Evolutionary conservation across 2,329 filamentous ascomycete genomes (phyloP).

Genomic region (Aureobasidium sp.): DNA sequence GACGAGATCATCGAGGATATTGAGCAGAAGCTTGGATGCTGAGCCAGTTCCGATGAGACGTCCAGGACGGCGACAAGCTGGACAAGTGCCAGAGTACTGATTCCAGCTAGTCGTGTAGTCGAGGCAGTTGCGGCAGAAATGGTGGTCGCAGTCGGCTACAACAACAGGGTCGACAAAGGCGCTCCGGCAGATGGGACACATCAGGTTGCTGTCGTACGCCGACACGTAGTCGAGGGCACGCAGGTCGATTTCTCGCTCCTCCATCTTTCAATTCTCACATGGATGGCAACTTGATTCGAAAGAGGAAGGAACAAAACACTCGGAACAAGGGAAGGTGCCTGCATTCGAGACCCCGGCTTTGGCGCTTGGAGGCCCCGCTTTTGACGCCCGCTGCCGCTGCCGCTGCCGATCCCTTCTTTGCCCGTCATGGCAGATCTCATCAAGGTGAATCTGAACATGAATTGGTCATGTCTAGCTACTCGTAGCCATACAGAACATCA

Average conservation of each 20-base stretch:
- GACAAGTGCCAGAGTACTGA: slow-evolving; percentile 39
- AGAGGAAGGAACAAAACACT: not conserved
- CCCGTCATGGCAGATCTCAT: not conserved
- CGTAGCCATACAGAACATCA: not conserved
- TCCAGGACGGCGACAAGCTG: slow-evolving; percentile 47
- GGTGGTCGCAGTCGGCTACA: slow-evolving; percentile 54
- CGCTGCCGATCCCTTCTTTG: not conserved
- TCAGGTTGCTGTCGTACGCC: slow-evolving; percentile 51
- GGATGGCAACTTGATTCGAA: not conserved
- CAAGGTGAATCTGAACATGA: too few relatives aligned
- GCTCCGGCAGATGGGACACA: slow-evolving; percentile 58
- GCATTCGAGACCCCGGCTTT: not conserved
- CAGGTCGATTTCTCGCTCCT: slow-evolving; percentile 40
- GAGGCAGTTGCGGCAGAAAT: slow-evolving; percentile 56
- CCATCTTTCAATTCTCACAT: not conserved
- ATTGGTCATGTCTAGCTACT: too few relatives aligned
- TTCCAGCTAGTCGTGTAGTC: slow-evolving; percentile 39
- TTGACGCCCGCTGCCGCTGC: not conserved
- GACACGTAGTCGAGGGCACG: slow-evolving; percentile 52
- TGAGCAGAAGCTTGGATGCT: slow-evolving; percentile 48
- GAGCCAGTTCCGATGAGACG: slow-evolving; percentile 31
- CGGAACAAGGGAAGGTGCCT: slow-evolving; percentile 7
- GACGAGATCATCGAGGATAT: slow-evolving; percentile 55
- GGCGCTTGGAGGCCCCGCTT: not conserved
- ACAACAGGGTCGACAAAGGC: slow-evolving; percentile 53